Percentiles rank a stretch among this genome's conserved stretches.
These are phyloP conservation scores for Monilinia fructigena DNA, from an alignment of 2,329 filamentous ascomycete species.

Conservation along the genomic window DNA sequence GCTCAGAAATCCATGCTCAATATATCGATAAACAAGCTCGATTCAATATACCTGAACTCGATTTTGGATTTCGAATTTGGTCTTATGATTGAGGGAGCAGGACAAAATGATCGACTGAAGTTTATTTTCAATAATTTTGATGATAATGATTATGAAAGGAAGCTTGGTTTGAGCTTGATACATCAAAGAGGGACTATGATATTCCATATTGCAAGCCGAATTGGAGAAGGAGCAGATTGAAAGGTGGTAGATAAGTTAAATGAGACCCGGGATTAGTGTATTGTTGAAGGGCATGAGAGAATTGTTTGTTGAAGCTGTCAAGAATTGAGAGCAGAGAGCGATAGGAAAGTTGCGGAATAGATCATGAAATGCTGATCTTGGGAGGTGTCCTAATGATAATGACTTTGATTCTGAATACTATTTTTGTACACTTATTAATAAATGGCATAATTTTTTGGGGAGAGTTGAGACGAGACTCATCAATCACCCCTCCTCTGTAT, in stretches of 20 bases:
- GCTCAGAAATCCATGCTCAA: constrained; percentile 70
- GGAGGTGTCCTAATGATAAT: background rate
- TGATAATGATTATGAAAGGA: constrained; percentile 86
- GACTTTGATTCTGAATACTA: background rate
- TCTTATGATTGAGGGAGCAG: constrained; percentile 84
- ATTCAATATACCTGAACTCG: constrained; percentile 88
- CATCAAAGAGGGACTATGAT: constrained; percentile 77
- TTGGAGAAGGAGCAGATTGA: constrained; percentile 77
- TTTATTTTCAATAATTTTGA: constrained; percentile 87
- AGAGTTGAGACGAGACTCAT: background rate
- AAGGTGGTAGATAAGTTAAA: constrained; percentile 76
- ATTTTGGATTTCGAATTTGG: constrained; percentile 91
- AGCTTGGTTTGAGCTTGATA: constrained; percentile 90
- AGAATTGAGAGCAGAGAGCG: constrained; percentile 24
- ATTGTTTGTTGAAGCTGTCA: constrained; percentile 69
- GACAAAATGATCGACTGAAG: constrained; percentile 78
- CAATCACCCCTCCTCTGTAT: background rate
- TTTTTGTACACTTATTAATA: background rate
- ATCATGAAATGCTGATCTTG: background rate
- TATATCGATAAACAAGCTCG: constrained; percentile 80
- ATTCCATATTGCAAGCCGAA: constrained; percentile 77
- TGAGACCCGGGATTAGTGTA: constrained; percentile 68
- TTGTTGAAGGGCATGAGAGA: constrained; percentile 82
- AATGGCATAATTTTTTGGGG: background rate
- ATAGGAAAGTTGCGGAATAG: background rate